Conservation (phyloP, 495 filamentous ascomycete genomes). For the Physcia stellaris region DNA sequence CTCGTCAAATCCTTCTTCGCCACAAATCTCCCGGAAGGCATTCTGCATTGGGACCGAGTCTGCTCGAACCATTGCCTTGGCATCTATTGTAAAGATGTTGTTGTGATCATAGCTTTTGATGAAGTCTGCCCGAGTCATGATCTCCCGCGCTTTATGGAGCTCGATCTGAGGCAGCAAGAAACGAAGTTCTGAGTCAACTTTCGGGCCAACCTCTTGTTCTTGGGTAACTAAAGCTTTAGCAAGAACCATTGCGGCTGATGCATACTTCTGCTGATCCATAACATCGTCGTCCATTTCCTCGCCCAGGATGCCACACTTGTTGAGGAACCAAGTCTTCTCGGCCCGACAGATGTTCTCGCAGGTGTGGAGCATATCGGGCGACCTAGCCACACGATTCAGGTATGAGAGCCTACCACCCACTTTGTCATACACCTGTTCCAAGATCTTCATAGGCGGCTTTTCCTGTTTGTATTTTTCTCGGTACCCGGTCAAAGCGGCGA, state of each 20-base stretch:
- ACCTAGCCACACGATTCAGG: slow-evolving; percentile 75
- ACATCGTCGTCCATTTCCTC: slow-evolving; percentile 95
- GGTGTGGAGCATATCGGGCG: slow-evolving; percentile 56
- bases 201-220: slow-evolving; percentile 47
- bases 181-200: slow-evolving; percentile 47
- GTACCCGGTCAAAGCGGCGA: slow-evolving; percentile 60
- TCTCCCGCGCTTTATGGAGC: slow-evolving; percentile 69
- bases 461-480: slow-evolving; percentile 57
- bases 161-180: slow-evolving; percentile 72
- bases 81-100: slow-evolving; percentile 92
- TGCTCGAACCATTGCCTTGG: slow-evolving; percentile 72
- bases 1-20: slow-evolving; percentile 57
- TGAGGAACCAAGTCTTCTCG: slow-evolving; percentile 90
- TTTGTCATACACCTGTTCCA: slow-evolving; percentile 67
- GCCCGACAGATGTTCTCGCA: slow-evolving; percentile 64
- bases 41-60: slow-evolving; percentile 93
- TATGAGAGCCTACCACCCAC: slow-evolving; percentile 81
- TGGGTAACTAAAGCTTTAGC: slow-evolving; percentile 77
- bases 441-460: slow-evolving; percentile 31
- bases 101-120: slow-evolving; percentile 83
- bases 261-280: slow-evolving; percentile 96
- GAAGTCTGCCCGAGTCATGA: slow-evolving; percentile 95
- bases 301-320: slow-evolving; percentile 89
- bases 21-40: slow-evolving; percentile 74
- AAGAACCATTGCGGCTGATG: slow-evolving; percentile 85